Percentiles rank a stretch among this genome's conserved stretches.
phyloP scores from a whole-genome alignment of 495 filamentous ascomycete genomes.

The Penicillium nucicola region DNA sequence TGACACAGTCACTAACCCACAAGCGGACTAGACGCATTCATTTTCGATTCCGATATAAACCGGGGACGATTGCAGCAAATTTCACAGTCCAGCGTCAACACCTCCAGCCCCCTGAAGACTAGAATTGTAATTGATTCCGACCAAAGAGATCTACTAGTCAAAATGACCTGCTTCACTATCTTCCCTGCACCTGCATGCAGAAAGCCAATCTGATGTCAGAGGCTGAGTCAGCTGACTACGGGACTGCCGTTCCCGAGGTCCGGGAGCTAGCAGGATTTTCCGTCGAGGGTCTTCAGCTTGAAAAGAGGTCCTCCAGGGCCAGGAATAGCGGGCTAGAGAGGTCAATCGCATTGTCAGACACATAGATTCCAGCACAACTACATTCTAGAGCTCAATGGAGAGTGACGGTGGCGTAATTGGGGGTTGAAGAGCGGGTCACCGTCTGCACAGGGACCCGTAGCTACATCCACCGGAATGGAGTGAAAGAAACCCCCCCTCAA shows the following conservation, averaged over 20 bases:
- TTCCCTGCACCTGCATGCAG: slow-evolving; percentile 4
- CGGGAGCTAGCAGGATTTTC: slow-evolving; percentile 25
- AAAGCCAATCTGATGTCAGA: slow-evolving; percentile 14
- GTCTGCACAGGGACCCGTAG: slow-evolving; percentile 2
- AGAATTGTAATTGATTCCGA: no score
- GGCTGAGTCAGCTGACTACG: slow-evolving; percentile 27
- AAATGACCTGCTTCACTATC: not conserved
- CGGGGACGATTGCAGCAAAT: no score
- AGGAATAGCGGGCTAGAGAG: not conserved
- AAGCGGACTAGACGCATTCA: no score
- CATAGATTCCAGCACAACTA: not conserved
- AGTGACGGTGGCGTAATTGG: slow-evolving; percentile 5
- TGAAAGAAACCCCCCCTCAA: not conserved
- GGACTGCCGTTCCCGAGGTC: slow-evolving; percentile 24
- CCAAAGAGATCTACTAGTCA: not conserved
- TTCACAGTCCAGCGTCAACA: no score
- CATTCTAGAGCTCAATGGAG: slow-evolving; percentile 16
- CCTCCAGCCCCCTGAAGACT: no score
- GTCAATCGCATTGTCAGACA: not conserved
- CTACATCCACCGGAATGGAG: not conserved
- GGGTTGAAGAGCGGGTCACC: slow-evolving; percentile 5
- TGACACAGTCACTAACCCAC: no score
- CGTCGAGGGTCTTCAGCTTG: slow-evolving; percentile 15
- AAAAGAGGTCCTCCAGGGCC: not conserved
- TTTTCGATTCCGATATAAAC: no score